These are phyloP conservation scores for Talaromyces pinophilus DNA, from an alignment of 2,329 filamentous ascomycete genomes.

Conservation along the genomic window DNA sequence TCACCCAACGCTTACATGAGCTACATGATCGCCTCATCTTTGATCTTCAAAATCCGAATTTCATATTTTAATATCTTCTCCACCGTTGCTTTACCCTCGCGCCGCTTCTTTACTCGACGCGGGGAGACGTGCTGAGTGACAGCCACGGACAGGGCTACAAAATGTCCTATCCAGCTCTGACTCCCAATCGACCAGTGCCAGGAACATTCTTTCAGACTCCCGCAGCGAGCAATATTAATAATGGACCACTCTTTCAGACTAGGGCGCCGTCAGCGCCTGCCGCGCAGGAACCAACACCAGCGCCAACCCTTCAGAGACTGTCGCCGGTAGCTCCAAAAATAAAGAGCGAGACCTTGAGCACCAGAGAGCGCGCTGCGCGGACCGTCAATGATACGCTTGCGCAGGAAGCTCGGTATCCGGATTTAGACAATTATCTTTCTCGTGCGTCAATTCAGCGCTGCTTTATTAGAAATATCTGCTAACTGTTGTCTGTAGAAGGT, in stretches of 20 bases:
- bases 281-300: slow-evolving; percentile 32
- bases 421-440: slow-evolving; percentile 84
- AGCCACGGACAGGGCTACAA: slow-evolving; percentile 27
- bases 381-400: slow-evolving; percentile 79
- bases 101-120: slow-evolving; percentile 27
- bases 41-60: background rate
- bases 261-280: slow-evolving; percentile 32
- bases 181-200: slow-evolving; percentile 44
- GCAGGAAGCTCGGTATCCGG: slow-evolving; percentile 78
- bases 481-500: slow-evolving; percentile 63
- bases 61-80: background rate
- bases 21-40: background rate
- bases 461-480: slow-evolving; percentile 27
- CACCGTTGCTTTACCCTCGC: slow-evolving; percentile 12
- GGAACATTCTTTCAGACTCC: slow-evolving; percentile 46
- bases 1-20: background rate
- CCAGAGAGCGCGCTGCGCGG: slow-evolving; percentile 75
- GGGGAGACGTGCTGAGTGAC: slow-evolving; percentile 28
- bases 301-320: slow-evolving; percentile 35
- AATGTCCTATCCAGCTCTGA: slow-evolving; percentile 49
- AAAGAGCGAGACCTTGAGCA: slow-evolving; percentile 59
- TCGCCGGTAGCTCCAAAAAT: slow-evolving; percentile 44
- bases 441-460: slow-evolving; percentile 60
- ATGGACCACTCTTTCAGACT: slow-evolving; percentile 39
- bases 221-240: slow-evolving; percentile 39